Percentiles rank a stretch among this genome's conserved stretches.
Conservation (phyloP, 2,329 filamentous ascomycete species). For the Pseudocercospora macadamiae region DNA sequence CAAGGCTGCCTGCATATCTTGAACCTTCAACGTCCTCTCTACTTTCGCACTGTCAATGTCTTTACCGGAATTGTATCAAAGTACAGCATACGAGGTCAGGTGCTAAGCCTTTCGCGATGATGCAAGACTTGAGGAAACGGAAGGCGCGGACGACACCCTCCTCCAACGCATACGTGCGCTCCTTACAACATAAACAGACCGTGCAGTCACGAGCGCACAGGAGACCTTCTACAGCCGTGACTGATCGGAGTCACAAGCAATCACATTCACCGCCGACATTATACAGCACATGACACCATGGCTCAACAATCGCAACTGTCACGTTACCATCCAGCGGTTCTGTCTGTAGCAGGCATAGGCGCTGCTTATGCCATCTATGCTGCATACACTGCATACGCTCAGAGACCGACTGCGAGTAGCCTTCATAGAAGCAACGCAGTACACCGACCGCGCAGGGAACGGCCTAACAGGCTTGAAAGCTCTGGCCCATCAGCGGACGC, state of each 20-base stretch:
- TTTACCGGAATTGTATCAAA: background rate
- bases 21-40: background rate
- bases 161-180: background rate
- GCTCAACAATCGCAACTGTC: constrained; percentile 26
- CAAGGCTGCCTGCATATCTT: background rate
- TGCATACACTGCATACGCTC: constrained; percentile 47
- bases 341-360: constrained; percentile 59
- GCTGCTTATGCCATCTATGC: constrained; percentile 63
- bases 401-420: constrained; percentile 13
- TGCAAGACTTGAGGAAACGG: background rate
- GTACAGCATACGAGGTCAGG: background rate
- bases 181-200: constrained; percentile 1
- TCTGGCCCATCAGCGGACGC: constrained; percentile 18
- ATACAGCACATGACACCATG: constrained; percentile 26
- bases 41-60: background rate
- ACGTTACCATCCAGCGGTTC: constrained; percentile 55
- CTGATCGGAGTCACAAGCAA: background rate
- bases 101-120: constrained; percentile 3
- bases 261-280: constrained; percentile 2
- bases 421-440: constrained; percentile 30
- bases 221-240: background rate
- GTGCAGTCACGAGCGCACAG: background rate
- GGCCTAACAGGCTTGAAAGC: constrained; percentile 7
- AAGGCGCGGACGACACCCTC: constrained; percentile 5
- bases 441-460: constrained; percentile 23